Conservation (phyloP, 306 rosid genomes). For the Dalbergia cochinchinensis region DNA sequence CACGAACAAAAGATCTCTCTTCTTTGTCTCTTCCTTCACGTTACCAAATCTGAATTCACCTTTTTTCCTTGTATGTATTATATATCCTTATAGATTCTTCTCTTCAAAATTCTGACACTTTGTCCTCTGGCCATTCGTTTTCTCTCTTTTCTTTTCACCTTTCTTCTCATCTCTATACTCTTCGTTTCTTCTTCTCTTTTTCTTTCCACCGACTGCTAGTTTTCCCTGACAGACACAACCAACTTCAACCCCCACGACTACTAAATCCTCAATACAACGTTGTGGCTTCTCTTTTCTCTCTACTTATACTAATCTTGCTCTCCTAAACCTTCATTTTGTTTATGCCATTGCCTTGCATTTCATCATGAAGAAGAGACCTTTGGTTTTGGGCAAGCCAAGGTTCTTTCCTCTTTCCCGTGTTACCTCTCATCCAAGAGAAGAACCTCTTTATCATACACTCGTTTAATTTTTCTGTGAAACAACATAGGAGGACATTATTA, state of each 20-base stretch:
- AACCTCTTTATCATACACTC: conserved; percentile 43
- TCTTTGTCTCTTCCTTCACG: conserved; percentile 45
- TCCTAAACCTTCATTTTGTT: background rate
- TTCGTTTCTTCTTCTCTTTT: conserved; percentile 36
- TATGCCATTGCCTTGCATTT: background rate
- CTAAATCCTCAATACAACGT: background rate
- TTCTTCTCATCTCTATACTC: conserved; percentile 31
- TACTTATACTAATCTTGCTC: conserved; percentile 34
- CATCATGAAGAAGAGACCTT: conserved; percentile 38
- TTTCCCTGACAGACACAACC: background rate
- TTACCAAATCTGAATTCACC: conserved; percentile 31
- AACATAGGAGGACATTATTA: conserved; percentile 19
- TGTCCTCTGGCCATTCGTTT: conserved; percentile 47
- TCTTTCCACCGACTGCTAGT: conserved; percentile 44
- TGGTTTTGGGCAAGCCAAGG: conserved; percentile 48
- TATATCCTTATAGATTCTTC: conserved; percentile 32
- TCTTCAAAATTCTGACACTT: conserved; percentile 48
- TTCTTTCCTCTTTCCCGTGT: conserved; percentile 59
- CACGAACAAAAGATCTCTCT: background rate
- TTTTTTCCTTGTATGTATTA: background rate
- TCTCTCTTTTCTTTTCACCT: conserved; percentile 25
- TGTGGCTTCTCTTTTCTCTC: conserved; percentile 16
- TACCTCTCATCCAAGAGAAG: conserved; percentile 52
- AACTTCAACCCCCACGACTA: background rate
- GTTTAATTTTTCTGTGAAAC: background rate